Evolutionary conservation across 306 rosid species (phyloP), one percentile per base, ranked within the genome.

Genomic region (Malus orientalis): DNA sequence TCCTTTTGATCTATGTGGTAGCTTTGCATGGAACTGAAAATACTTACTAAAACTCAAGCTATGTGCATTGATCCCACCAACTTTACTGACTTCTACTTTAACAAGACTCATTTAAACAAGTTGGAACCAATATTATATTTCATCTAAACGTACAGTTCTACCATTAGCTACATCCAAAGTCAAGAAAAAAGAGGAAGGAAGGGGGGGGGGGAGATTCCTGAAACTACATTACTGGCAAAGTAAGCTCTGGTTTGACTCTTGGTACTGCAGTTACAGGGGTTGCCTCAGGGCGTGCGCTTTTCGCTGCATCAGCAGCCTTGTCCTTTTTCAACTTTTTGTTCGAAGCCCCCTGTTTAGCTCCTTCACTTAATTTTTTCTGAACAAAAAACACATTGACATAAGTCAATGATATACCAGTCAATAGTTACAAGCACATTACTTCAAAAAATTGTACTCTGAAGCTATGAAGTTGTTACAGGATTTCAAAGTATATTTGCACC

Each of bases 191-290:
- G 8, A 6, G 6, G 38, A 1, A 33, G 6, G 1, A 0, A 1
- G 6, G 1, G 8, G 6, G 27, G 33, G 62, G 36, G 40, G 40
- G 63, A 2, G 81, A 77, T 62, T 80, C 60, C 61, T 83, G 85
- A 81, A 49, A 80, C 74, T 96, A 96, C 99, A 92, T 86, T 83
- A 81, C 61, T 68, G 97, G 97, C 85, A 96, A 82, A 79, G 90
- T 71, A 72, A 96, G 97, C 83, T 91, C 96, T 67, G 99, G 88
- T 85, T 92, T 96, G 84, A 96, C 99, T 81, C 89, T 90, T 67
- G 99, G 97, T 73, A 97, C 96, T 49, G 78, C 82, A 78, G 87
- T 4, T 59, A 82, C 80, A 78, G 87, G 22, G 36, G 73, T 90
- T 60, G 90, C 82, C 76, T 96, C 99, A 62, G 90, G 83, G 62